phyloP scores from a whole-genome alignment of 1,284 basidiomycete species.

The Ustilago vetiveriae region DNA sequence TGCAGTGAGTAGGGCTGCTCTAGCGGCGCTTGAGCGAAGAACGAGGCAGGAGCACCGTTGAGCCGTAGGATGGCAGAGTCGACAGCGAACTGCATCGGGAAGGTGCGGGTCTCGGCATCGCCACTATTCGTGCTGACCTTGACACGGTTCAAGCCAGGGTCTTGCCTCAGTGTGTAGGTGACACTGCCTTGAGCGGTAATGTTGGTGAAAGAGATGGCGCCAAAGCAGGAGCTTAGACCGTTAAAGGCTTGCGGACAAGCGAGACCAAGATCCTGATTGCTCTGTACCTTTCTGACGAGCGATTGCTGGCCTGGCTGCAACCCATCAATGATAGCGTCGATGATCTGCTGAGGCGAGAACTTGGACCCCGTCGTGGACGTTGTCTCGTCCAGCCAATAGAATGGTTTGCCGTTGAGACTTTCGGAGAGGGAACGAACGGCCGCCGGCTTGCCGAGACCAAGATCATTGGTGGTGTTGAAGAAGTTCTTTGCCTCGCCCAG shows the following conservation, averaged over 20 bases:
- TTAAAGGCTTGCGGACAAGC: constrained; percentile 80
- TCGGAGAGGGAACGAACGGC: constrained; percentile 19
- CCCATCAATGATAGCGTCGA: constrained; percentile 70
- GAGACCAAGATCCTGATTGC: constrained; percentile 68
- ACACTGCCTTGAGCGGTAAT: constrained; percentile 61
- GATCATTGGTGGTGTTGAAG: constrained; percentile 36
- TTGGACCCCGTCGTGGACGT: constrained; percentile 72
- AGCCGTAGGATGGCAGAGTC: constrained; percentile 76
- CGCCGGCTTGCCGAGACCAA: constrained; percentile 21
- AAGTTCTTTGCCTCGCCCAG: constrained; percentile 70
- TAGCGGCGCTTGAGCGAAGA: constrained; percentile 49
- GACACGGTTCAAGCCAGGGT: constrained; percentile 75
- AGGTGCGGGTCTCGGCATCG: constrained; percentile 76
- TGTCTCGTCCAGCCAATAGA: constrained; percentile 27
- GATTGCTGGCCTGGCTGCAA: constrained; percentile 19
- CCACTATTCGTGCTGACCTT: constrained; percentile 75
- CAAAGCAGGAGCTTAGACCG: constrained; percentile 76
- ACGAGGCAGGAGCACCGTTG: constrained; percentile 66
- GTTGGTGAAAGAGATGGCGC: constrained; percentile 74
- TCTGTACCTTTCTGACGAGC: constrained; percentile 19
- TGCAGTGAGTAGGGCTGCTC: constrained; percentile 79
- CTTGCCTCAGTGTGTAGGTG: constrained; percentile 78
- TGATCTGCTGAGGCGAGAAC: constrained; percentile 71
- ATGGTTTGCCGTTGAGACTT: constrained; percentile 13
- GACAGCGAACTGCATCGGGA: constrained; percentile 81